A percentile compares a stretch with the other conserved stretches of the same genome.
Conservation (phyloP, 345 rosid species). For the Populus deltoides region DNA sequence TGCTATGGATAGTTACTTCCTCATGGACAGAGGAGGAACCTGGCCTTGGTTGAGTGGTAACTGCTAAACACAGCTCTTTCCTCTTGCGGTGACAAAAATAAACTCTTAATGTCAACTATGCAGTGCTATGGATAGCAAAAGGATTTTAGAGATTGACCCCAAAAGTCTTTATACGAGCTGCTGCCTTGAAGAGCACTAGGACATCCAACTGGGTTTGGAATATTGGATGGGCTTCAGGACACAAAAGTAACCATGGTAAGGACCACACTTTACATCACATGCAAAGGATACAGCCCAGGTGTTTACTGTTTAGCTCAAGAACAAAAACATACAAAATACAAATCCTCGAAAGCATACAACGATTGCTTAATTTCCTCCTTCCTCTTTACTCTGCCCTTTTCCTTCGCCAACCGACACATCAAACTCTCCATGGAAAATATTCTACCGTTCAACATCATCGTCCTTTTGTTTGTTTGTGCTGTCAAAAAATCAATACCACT, state of each 20-base stretch:
- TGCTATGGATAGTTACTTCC: no score
- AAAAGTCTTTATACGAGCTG: no score
- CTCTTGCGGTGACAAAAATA: no score
- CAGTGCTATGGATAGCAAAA: no score
- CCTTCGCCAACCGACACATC: neutral
- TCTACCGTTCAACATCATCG: constrained; percentile 7
- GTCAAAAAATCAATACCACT: constrained; percentile 31
- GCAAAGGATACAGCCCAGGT: neutral
- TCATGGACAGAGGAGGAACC: no score
- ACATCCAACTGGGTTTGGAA: neutral
- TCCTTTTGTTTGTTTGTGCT: constrained; percentile 28
- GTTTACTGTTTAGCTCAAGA: neutral
- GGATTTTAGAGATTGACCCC: no score
- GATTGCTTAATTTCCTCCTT: neutral
- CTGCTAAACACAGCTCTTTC: no score
- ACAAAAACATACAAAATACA: neutral
- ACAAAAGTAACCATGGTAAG: neutral
- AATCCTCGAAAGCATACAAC: neutral
- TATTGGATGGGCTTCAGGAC: neutral
- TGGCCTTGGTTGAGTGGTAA: no score
- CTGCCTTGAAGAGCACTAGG: no score
- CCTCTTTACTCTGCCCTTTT: neutral
- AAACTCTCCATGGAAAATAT: constrained; percentile 8
- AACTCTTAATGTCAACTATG: no score
- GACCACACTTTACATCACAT: neutral